These are phyloP conservation scores for Lasiosphaeris hirsuta DNA, from an alignment of 495 filamentous ascomycete genomes.

Conservation along the genomic window DNA sequence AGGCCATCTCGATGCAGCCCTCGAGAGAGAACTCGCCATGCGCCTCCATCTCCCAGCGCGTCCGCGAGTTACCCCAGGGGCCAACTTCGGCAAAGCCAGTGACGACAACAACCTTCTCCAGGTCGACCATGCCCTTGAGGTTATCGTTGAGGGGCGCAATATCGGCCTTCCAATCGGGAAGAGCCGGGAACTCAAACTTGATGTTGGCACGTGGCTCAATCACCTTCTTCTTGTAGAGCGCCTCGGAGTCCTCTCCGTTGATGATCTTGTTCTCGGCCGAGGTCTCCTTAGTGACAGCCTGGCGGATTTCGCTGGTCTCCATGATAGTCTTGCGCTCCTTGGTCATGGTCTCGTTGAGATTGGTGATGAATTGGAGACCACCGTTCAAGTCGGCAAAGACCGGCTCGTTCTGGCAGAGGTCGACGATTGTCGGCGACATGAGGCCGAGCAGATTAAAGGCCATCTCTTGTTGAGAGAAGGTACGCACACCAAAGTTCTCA, in stretches of 20 bases:
- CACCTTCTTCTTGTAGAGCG: conserved; percentile 87
- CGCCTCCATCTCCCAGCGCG: conserved; percentile 99
- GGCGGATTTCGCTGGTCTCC: conserved; percentile 90
- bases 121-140: conserved; percentile 95
- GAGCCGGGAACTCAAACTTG: conserved; percentile 87
- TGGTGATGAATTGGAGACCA: conserved; percentile 93
- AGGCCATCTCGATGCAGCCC: conserved; percentile 98
- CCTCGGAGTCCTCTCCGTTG: conserved; percentile 88
- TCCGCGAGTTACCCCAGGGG: conserved; percentile 97
- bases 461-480: conserved; percentile 99
- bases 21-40: conserved; percentile 95
- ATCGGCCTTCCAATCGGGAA: conserved; percentile 89
- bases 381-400: conserved; percentile 97
- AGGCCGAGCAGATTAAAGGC: conserved; percentile 97
- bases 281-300: conserved; percentile 91
- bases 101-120: conserved; percentile 96
- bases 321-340: conserved; percentile 85
- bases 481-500: conserved; percentile 92
- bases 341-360: conserved; percentile 92
- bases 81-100: conserved; percentile 96
- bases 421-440: conserved; percentile 91
- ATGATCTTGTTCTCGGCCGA: conserved; percentile 96
- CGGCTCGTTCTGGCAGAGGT: conserved; percentile 92
- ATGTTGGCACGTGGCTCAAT: conserved; percentile 95
- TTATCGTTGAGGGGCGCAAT: conserved; percentile 80